phyloP scores from a whole-genome alignment of 2,329 filamentous ascomycete species.

The Periglandula ipomoeae region DNA sequence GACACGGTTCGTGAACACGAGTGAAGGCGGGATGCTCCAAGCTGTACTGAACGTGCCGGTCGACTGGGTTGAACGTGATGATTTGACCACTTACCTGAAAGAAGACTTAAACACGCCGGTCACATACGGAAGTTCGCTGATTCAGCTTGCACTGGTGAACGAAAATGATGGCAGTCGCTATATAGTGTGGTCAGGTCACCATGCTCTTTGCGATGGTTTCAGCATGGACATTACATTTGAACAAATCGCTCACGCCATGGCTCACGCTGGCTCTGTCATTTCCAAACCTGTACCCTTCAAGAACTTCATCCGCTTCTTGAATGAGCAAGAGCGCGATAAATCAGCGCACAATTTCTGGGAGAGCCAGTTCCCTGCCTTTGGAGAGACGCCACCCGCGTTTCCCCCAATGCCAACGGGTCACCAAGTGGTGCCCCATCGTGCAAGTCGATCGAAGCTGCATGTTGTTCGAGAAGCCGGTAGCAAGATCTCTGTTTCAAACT shows the following conservation, averaged over 20 bases:
- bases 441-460: too few species aligned
- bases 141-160: not conserved
- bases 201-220: not conserved
- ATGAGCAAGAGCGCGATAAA: not conserved
- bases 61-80: too few species aligned
- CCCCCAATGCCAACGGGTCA: not conserved
- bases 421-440: not conserved
- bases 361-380: not conserved
- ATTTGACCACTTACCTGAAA: not conserved
- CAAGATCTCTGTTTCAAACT: slow-evolving; percentile 8
- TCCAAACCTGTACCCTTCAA: not conserved
- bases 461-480: too few species aligned
- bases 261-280: too few species aligned
- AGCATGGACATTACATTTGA: not conserved
- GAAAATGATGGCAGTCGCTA: not conserved
- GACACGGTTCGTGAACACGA: not conserved
- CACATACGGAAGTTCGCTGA: not conserved
- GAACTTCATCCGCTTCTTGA: not conserved
- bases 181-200: not conserved
- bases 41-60: not conserved
- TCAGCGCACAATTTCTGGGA: not conserved
- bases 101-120: not conserved
- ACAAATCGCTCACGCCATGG: too few species aligned
- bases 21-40: not conserved
- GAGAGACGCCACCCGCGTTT: not conserved